Percentiles rank a stretch among this genome's conserved stretches.
These are phyloP conservation scores for Botrytis medusae DNA, from an alignment of 2,329 filamentous ascomycete species.

Conservation along the genomic window DNA sequence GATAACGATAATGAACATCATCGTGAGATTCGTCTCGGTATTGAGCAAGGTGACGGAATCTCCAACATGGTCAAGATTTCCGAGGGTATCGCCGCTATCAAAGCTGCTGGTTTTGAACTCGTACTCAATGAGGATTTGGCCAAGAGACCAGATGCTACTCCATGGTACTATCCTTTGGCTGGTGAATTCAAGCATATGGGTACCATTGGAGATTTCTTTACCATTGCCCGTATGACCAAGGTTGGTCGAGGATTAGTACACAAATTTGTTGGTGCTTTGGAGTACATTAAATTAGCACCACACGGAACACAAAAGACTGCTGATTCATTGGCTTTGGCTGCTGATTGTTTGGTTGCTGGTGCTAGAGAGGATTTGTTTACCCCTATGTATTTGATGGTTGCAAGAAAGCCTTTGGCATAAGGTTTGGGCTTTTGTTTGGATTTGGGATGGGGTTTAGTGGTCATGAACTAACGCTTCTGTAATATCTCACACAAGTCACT, in stretches of 20 bases:
- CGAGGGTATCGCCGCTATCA: conserved; percentile 79
- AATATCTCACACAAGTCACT: neutral
- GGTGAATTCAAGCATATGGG: conserved; percentile 83
- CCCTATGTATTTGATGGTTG: conserved; percentile 97
- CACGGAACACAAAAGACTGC: conserved; percentile 91
- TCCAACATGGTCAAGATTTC: conserved; percentile 92
- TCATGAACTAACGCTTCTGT: neutral
- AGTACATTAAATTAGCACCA: conserved; percentile 73
- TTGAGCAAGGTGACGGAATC: conserved; percentile 94
- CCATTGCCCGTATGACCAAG: conserved; percentile 86
- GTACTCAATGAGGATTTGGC: conserved; percentile 85
- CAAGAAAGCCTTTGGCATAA: conserved; percentile 65
- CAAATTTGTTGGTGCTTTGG: conserved; percentile 72
- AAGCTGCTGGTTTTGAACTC: conserved; percentile 82
- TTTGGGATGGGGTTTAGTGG: neutral
- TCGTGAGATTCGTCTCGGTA: conserved; percentile 86
- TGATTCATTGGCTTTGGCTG: conserved; percentile 78
- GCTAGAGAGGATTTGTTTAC: conserved; percentile 88
- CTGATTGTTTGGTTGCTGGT: conserved; percentile 82
- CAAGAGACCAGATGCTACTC: conserved; percentile 68
- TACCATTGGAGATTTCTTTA: conserved; percentile 75
- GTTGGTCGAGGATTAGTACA: conserved; percentile 74
- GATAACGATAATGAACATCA: conserved; percentile 85
- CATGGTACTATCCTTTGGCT: conserved; percentile 93
- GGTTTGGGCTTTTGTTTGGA: conserved; percentile 1